Percentiles rank a stretch among this genome's conserved stretches.
These are phyloP conservation scores for Protea cynaroides DNA, from an alignment of 164 flowering plant species.

Conservation along the genomic window DNA sequence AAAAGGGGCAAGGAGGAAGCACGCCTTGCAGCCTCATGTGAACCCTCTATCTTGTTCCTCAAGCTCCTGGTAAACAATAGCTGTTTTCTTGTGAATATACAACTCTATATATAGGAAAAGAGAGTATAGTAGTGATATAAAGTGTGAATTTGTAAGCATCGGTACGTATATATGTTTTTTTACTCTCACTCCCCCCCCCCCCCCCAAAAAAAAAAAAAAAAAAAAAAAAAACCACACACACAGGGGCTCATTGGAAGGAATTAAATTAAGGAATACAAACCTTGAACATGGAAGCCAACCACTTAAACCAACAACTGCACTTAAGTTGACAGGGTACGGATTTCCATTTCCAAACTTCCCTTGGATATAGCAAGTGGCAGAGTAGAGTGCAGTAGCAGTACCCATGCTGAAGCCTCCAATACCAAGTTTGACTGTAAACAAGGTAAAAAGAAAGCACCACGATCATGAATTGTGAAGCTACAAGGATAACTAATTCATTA, in stretches of 20 bases:
- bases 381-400: constrained; percentile 84
- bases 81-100: neutral
- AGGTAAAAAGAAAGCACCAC: neutral
- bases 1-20: constrained; percentile 84
- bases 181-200: neutral
- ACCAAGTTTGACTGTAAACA: constrained; percentile 74
- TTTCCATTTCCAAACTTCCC: constrained; percentile 78
- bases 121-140: neutral
- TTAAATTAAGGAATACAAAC: constrained; percentile 26
- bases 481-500: too few species aligned
- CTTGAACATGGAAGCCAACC: constrained; percentile 97
- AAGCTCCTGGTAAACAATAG: constrained; percentile 45
- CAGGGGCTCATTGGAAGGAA: neutral
- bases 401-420: constrained; percentile 99
- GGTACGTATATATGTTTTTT: too few species aligned
- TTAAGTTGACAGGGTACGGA: constrained; percentile 58
- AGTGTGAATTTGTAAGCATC: neutral
- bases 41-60: constrained; percentile 67
- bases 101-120: neutral
- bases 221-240: too few species aligned
- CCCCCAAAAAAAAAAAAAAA: too few species aligned
- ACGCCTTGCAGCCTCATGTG: constrained; percentile 76
- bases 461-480: neutral
- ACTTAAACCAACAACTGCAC: constrained; percentile 81
- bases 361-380: constrained; percentile 73